Evolutionary conservation across 805 yeast genomes (phyloP), one percentile per base, ranked within the genome.

Genomic region (Maudiozyma saulgeensis): DNA sequence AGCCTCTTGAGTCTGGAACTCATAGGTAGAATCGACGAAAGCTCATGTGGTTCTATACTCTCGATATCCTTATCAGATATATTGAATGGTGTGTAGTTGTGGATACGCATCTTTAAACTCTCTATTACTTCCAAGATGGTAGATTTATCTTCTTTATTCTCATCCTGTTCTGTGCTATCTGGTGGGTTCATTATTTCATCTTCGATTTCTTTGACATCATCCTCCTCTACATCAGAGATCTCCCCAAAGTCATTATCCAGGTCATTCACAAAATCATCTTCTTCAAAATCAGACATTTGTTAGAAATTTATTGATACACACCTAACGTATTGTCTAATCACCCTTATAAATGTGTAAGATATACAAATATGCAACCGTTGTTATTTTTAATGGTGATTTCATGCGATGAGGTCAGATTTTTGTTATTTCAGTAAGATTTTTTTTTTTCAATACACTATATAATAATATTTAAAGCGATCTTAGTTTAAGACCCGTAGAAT

Each of bases 241-340:
- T 55, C 53, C 16, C 48, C 57, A 25, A 63, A 51, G 39, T 64
- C 70, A 26, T 60, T 55, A 11, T 69, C 73, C 35, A 70, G 50
- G 38, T 69, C 74, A 6, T 59, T 53, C 44, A 68, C 49, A 39
- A 68, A 53, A 37, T 54, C 57, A 12, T 48, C 54, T 4, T 47
- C 49, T 32, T 51, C 53, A 16, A 38, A 8, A 23, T 52, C 53
- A 32, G 49, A 37, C 52, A 52, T 41, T 15, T 6, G 16, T n/a
- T 4, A 21, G 3, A 21, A 2, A n/a, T 15, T 35, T 16, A n/a
- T 35, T 6, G 38, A 28, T 28, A 28, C 4, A 28, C 6, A 9
- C 9, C 6, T 28, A 28, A 28, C 6, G 12, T 28, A 28, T 11
- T 28, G 3, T 28, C 32, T 28, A 28, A 28, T 2, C 12, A 9